Evolutionary conservation across 2,329 filamentous ascomycete species (phyloP), one percentile per base, ranked within the genome.

Genomic region (Cercospora citrullina): DNA sequence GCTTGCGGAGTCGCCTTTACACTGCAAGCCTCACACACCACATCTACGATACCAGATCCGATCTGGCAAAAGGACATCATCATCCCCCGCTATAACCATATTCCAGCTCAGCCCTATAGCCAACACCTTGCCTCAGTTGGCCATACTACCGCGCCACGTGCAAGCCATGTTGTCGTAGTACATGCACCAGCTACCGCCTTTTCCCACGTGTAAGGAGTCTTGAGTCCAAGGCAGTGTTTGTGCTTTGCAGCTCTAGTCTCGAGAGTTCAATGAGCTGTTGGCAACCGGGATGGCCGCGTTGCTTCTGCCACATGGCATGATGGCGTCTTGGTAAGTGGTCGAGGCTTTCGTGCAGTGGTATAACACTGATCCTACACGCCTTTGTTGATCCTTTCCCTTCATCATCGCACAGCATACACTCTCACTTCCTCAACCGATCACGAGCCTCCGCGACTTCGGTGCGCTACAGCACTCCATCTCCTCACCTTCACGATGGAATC

Each of bases 1-100:
- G 65, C 65, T 67, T 67, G 60, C 65, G 61, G 65, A 64, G 60
- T 60, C 39, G 65, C 65, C 65, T 67, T 48, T 26, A 53, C 30
- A 64, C 28, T 21, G 60, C 60, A 60, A 55, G 65, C 65, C 65
- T 60, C 65, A 60, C 30, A 31, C 18, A 60, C 18, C 61, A 33
- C 33, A 60, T 59, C 33, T 45, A 51, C 23, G 53, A 48, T 65
- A 33, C 63, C 63, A 59, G 36, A 18, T 59, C 42, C 39, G 55
- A 64, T 64, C 33, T 36, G 51, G 65, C 10, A 36, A 60, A 60
- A 12, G 42, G 53, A 62, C 65, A 23, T 51, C 28, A 51, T 57
- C 18, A 10, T 26, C 5, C 30, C 33, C 53, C 31, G 42, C 31
- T 48, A 14, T 51, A 23, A 18, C 36, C 53, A 59, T 8, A n/a